Evolutionary conservation across 257 asterid species (phyloP), one percentile per base, ranked within the genome.

Genomic region (Scutellaria galericulata): DNA sequence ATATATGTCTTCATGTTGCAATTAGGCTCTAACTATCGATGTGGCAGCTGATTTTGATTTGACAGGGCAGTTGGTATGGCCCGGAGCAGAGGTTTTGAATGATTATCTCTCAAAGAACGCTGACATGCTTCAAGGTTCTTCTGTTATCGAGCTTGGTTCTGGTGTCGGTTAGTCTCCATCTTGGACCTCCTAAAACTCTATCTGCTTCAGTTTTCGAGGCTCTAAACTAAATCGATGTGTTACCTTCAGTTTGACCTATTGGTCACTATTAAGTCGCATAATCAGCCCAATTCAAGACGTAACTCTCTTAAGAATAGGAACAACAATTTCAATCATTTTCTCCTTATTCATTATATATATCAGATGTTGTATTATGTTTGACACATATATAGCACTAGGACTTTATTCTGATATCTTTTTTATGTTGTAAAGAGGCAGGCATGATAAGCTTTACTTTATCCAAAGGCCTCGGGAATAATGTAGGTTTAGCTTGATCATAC

Each of bases 21-120:
- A 39, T 53, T 20, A 27, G 45, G 60, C 44, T 64, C 88, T 91
- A 63, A 85, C 85, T 60, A 41, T 64, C 52, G 73, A 40, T 63
- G 13, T 74, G 80, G 76, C 97, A 93, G 96, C 99, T 74, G 97
- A 94, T 85, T 94, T 86, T 79, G 99, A 94, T 83, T 77, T 94
- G 80, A 94, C 99, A 5, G 97, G 97, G 55, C 99, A 94, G 87
- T 72, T 94, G 79, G 99, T 91, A 13, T 94, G 99, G 99, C 97
- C 97, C 51, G 97, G 99, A 71, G 97, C 98, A 7, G 90, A 78
- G 65, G 88, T 91, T 55, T 52, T 91, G 85, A 93, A 93, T 71
- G 80, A 85, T 72, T 93, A 87, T 80, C 92, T 93, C 64, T 86
- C 90, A 3, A 80, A 80, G 77, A 91, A 88, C 72, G 82, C 86